Conservation (phyloP, 2,329 filamentous ascomycete genomes). For the Bipolaris gigantea region DNA sequence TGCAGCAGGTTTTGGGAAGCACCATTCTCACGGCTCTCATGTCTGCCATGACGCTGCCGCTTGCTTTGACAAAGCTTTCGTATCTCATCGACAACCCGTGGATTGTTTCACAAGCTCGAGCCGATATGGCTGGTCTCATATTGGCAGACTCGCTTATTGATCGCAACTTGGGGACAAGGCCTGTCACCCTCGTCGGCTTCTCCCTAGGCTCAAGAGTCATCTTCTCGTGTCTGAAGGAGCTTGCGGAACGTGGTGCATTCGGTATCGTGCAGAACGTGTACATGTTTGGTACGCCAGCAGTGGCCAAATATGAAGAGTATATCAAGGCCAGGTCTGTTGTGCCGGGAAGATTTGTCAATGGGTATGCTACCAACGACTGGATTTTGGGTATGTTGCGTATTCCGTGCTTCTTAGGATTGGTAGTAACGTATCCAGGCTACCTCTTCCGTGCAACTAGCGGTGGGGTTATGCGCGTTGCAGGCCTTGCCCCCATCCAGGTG, state of each 20-base stretch:
- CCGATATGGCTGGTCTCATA: slow-evolving; percentile 85
- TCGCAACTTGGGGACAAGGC: slow-evolving; percentile 84
- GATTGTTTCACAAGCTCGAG: slow-evolving; percentile 92
- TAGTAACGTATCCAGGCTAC: slow-evolving; percentile 59
- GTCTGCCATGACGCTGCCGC: slow-evolving; percentile 88
- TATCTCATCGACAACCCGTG: slow-evolving; percentile 99
- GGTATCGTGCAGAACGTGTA: slow-evolving; percentile 95
- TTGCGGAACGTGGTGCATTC: slow-evolving; percentile 78
- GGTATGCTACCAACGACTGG: slow-evolving; percentile 94
- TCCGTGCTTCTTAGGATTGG: background rate
- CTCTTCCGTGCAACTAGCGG: slow-evolving; percentile 93
- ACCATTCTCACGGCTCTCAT: slow-evolving; percentile 88
- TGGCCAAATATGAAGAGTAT: slow-evolving; percentile 90
- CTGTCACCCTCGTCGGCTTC: slow-evolving; percentile 92
- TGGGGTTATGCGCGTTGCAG: slow-evolving; percentile 85
- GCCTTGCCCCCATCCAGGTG: slow-evolving; percentile 77
- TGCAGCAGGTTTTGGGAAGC: slow-evolving; percentile 91
- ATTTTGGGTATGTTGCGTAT: slow-evolving; percentile 66
- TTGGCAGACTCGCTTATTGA: slow-evolving; percentile 92
- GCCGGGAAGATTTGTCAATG: slow-evolving; percentile 90
- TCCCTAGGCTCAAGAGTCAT: slow-evolving; percentile 91
- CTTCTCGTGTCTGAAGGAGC: slow-evolving; percentile 85
- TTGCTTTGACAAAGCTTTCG: slow-evolving; percentile 88
- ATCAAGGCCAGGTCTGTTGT: slow-evolving; percentile 79
- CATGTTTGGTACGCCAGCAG: slow-evolving; percentile 87